phyloP scores from a whole-genome alignment of 345 rosid species.

The Eucalyptus marginata region DNA sequence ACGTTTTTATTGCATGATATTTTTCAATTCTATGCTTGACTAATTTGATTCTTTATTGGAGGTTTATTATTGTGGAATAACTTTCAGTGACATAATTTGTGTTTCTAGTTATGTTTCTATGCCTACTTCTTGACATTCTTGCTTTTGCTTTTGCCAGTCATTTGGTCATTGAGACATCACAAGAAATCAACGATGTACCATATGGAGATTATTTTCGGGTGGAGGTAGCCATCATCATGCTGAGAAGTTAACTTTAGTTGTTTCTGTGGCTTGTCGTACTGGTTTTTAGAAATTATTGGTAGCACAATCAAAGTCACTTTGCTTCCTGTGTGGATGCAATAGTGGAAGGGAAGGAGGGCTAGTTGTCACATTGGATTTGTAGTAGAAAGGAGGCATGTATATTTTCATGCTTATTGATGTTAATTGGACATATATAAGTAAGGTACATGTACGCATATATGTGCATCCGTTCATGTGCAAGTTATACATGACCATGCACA shows the following conservation, averaged over 20 bases:
- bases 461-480: not conserved
- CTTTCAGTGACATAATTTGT: not conserved
- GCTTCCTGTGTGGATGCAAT: not conserved
- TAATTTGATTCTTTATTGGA: not conserved
- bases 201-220: constrained; percentile 85
- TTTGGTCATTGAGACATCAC: constrained; percentile 76
- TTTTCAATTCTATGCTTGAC: not conserved
- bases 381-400: not conserved
- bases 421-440: not conserved
- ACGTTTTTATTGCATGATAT: not conserved
- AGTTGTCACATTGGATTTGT: not conserved
- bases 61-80: not conserved
- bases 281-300: not conserved
- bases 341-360: not conserved
- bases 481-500: not conserved
- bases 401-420: not conserved
- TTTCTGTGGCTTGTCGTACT: not conserved
- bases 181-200: constrained; percentile 76
- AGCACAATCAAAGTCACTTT: not conserved
- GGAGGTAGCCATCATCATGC: constrained; percentile 44
- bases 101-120: not conserved
- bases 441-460: not conserved
- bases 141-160: constrained; percentile 37
- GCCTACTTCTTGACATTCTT: not conserved
- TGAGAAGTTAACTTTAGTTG: not conserved